phyloP scores from a whole-genome alignment of 257 asterid species.

The Nicotiana paniculata region DNA sequence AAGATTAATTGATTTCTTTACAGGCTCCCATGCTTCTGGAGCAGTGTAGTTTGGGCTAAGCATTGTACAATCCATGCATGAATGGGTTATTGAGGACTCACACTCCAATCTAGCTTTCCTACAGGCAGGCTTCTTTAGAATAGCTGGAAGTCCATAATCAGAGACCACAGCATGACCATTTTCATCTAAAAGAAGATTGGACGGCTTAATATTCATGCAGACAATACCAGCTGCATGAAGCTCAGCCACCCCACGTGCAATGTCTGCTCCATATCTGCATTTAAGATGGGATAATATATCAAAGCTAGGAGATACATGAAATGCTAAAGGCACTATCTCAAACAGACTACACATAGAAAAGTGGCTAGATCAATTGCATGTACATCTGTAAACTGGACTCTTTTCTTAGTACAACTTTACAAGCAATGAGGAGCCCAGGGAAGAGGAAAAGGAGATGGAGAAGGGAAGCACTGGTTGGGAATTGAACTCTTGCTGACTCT shows the following conservation, averaged over 20 bases:
- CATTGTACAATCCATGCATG: constrained; percentile 99
- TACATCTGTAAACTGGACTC: not conserved
- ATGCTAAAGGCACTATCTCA: not conserved
- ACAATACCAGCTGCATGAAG: constrained; percentile 99
- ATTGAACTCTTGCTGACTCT: not conserved
- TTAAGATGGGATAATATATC: constrained; percentile 23
- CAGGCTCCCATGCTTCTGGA: constrained; percentile 99
- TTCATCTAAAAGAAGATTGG: constrained; percentile 88
- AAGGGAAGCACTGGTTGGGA: not conserved
- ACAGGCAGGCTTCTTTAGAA: constrained; percentile 77
- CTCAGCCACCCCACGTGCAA: constrained; percentile 98
- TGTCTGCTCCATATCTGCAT: constrained; percentile 92
- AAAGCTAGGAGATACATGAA: constrained; percentile 5
- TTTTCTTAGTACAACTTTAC: not conserved
- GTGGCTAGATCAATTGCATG: not conserved
- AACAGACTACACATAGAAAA: not conserved
- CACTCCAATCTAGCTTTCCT: constrained; percentile 73
- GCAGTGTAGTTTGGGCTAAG: constrained; percentile 94
- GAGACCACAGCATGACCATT: constrained; percentile 93
- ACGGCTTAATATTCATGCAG: constrained; percentile 95
- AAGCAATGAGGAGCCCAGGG: not conserved
- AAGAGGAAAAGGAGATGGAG: not conserved
- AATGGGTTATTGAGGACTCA: constrained; percentile 75
- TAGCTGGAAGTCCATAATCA: constrained; percentile 95
- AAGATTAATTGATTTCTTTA: constrained; percentile 78